These are phyloP conservation scores for Barnettozyma salicaria DNA, from an alignment of 805 yeast genomes.

Conservation along the genomic window DNA sequence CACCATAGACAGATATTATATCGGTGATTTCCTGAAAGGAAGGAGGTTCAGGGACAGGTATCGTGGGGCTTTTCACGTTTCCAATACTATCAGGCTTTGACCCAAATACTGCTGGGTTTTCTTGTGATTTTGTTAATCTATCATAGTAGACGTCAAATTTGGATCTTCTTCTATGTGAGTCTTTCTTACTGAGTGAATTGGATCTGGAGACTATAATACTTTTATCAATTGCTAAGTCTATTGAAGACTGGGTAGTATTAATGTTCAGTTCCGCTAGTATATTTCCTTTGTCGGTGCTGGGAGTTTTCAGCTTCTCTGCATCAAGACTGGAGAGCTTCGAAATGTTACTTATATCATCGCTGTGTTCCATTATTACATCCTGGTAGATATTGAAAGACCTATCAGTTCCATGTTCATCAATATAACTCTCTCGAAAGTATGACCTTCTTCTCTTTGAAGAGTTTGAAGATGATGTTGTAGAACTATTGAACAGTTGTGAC, in stretches of 20 bases:
- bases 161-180: conserved; percentile 2
- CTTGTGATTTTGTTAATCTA: background rate
- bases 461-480: conserved; percentile 9
- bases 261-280: conserved; percentile 13
- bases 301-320: conserved; percentile 10
- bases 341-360: conserved; percentile 18
- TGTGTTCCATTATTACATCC: conserved; percentile 22
- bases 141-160: conserved; percentile 2
- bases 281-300: conserved; percentile 1
- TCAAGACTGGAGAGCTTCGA: conserved; percentile 19
- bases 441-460: conserved; percentile 16
- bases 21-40: background rate
- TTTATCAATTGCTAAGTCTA: background rate
- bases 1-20: conserved; percentile 2
- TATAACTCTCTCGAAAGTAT: conserved; percentile 22
- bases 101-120: conserved; percentile 1
- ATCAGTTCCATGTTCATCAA: conserved; percentile 22
- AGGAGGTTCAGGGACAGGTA: conserved; percentile 2
- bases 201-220: background rate
- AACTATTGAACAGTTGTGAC: conserved; percentile 22
- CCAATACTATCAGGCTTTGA: too few relatives aligned
- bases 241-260: conserved; percentile 1
- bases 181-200: conserved; percentile 2
- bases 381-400: conserved; percentile 21
- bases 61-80: conserved; percentile 2